A percentile compares a stretch with the other conserved stretches of the same genome.
Conservation (phyloP, 768 basidiomycete species). For the Cystofilobasidium ferigula region DNA sequence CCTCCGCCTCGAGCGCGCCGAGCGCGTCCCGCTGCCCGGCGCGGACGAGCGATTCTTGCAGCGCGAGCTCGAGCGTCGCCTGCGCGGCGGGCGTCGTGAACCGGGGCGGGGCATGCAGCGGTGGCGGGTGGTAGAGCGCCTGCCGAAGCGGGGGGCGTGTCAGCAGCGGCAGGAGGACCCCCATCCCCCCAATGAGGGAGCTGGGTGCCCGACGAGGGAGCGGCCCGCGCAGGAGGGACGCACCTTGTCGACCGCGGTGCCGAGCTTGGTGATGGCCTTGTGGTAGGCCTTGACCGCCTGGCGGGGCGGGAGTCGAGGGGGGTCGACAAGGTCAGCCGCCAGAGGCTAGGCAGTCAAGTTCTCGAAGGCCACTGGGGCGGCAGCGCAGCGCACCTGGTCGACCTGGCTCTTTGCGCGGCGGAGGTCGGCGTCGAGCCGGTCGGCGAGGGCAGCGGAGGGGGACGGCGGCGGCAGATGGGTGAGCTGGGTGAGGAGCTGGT, state of each 20-base stretch:
- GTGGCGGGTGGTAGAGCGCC: background rate
- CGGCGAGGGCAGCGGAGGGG: too few species aligned
- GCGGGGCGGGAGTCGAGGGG: background rate
- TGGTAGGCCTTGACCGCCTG: constrained; percentile 2
- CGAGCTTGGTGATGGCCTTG: constrained; percentile 6
- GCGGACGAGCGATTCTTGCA: background rate
- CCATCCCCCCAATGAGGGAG: too few species aligned
- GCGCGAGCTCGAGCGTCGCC: background rate
- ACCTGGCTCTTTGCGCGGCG: background rate
- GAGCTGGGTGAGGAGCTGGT: too few species aligned
- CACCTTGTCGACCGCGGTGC: background rate
- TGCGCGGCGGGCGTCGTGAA: background rate
- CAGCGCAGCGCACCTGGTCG: background rate
- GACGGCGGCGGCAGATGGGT: background rate
- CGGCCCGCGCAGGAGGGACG: background rate
- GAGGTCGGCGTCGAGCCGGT: background rate
- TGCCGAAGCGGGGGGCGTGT: background rate
- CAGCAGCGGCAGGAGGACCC: too few species aligned
- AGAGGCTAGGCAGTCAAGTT: background rate
- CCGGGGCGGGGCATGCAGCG: background rate
- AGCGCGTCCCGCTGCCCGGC: background rate
- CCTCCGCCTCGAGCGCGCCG: background rate
- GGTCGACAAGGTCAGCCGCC: background rate
- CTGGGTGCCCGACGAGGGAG: too few species aligned
- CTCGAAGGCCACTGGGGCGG: background rate